Percentiles rank a stretch among this genome's conserved stretches.
phyloP scores from a whole-genome alignment of 2,329 filamentous ascomycete species.

The Dothideomycetes sp. region DNA sequence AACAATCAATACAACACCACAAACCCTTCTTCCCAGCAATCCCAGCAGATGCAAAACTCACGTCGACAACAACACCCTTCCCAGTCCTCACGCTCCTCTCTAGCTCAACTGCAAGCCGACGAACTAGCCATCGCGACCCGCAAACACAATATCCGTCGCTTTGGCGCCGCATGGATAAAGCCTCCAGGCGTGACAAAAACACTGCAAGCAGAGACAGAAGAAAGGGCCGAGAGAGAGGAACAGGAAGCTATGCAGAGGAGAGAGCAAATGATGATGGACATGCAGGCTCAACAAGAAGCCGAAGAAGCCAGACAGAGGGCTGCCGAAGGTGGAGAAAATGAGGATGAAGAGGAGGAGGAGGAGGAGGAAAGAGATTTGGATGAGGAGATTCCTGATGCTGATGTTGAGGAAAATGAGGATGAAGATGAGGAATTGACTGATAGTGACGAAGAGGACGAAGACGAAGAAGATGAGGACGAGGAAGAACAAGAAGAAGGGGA shows the following conservation, averaged over 20 bases:
- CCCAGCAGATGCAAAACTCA: constrained; percentile 14
- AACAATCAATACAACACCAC: neutral
- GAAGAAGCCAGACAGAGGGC: constrained; percentile 38
- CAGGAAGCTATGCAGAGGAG: constrained; percentile 64
- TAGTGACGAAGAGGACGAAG: constrained; percentile 41
- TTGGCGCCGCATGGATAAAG: constrained; percentile 82
- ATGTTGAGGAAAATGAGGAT: constrained; percentile 36
- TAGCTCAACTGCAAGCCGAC: constrained; percentile 64
- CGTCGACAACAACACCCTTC: constrained; percentile 26
- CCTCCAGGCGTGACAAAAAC: constrained; percentile 85
- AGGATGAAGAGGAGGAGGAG: constrained; percentile 32
- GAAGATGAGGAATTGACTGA: constrained; percentile 48
- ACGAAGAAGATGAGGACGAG: constrained; percentile 23
- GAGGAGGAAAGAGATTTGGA: constrained; percentile 54
- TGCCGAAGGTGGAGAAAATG: constrained; percentile 31
- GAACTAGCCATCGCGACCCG: constrained; percentile 69
- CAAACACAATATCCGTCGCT: constrained; percentile 73
- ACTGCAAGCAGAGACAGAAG: constrained; percentile 80
- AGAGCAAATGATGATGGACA: constrained; percentile 62
- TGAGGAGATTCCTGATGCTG: constrained; percentile 53
- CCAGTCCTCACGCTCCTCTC: constrained; percentile 42
- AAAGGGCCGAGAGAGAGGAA: constrained; percentile 80
- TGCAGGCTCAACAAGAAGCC: constrained; percentile 54
- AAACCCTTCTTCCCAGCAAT: constrained; percentile 15
- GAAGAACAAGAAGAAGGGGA: constrained; percentile 38